Percentiles rank a stretch among this genome's conserved stretches.
Evolutionary conservation across 768 basidiomycete species (phyloP).

Genomic region (Auricularia cornea): DNA sequence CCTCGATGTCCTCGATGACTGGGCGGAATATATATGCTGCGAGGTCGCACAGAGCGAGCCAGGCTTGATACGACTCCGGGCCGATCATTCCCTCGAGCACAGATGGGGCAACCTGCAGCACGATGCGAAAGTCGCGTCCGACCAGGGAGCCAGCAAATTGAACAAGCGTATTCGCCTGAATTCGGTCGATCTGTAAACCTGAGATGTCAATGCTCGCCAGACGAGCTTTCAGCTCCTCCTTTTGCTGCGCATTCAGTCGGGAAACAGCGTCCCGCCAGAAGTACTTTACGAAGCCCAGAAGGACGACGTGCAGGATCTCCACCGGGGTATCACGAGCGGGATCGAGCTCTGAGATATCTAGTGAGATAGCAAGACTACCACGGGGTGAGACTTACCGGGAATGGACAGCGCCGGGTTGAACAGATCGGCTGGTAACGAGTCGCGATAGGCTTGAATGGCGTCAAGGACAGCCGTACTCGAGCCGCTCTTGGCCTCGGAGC

Average conservation of each 20-base stretch:
- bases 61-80: conserved; percentile 17
- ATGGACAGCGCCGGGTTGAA: neutral
- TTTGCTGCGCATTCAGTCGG: neutral
- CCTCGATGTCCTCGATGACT: neutral
- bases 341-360: neutral
- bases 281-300: conserved; percentile 41
- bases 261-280: conserved; percentile 33
- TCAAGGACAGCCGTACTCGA: neutral
- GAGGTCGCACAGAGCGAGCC: neutral
- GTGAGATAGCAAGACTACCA: neutral
- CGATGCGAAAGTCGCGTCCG: conserved; percentile 26
- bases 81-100: neutral
- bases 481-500: neutral
- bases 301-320: conserved; percentile 10
- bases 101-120: neutral
- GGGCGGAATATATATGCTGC: neutral
- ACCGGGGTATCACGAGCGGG: conserved; percentile 21
- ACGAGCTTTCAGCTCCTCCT: neutral
- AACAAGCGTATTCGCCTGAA: conserved; percentile 34
- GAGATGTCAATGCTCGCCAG: conserved; percentile 7
- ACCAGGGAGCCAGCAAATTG: conserved; percentile 36
- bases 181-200: conserved; percentile 22
- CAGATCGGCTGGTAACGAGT: neutral
- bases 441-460: neutral
- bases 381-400: neutral